These are phyloP conservation scores for Elongisporangium prolatum DNA, from an alignment of 352 stramenopile species.

Conservation along the genomic window DNA sequence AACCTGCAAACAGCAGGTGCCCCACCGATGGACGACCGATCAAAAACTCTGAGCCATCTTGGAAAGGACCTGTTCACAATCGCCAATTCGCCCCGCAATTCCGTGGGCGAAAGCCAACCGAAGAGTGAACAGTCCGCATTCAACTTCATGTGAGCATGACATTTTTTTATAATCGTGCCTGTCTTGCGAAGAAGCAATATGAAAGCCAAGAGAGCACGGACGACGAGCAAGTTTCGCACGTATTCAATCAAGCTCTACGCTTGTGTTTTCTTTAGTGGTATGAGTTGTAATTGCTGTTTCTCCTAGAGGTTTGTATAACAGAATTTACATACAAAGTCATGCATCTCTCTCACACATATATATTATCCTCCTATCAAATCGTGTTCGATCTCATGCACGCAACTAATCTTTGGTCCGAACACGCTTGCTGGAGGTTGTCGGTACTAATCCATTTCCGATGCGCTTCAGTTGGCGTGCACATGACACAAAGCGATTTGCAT, in stretches of 20 bases:
- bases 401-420: constrained; percentile 9
- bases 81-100: constrained; percentile 69
- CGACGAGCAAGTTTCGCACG: neutral
- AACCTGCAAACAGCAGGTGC: constrained; percentile 2
- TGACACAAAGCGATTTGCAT: constrained; percentile 47
- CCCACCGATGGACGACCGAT: constrained; percentile 41
- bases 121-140: constrained; percentile 70
- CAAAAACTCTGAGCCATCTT: constrained; percentile 70
- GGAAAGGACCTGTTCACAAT: constrained; percentile 85
- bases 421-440: constrained; percentile 10
- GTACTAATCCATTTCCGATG: neutral
- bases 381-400: neutral
- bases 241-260: neutral
- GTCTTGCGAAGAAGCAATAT: neutral
- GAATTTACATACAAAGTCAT: neutral
- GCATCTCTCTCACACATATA: constrained; percentile 3
- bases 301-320: neutral
- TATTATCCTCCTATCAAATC: neutral
- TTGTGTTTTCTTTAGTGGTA: neutral
- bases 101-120: constrained; percentile 10
- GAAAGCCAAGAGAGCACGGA: neutral
- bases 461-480: constrained; percentile 35
- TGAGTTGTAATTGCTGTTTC: neutral
- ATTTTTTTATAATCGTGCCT: neutral
- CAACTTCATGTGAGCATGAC: constrained; percentile 66